Base-by-base conservation (phyloP, 805 yeast species). In the Kregervanrija delftensis region DNA sequence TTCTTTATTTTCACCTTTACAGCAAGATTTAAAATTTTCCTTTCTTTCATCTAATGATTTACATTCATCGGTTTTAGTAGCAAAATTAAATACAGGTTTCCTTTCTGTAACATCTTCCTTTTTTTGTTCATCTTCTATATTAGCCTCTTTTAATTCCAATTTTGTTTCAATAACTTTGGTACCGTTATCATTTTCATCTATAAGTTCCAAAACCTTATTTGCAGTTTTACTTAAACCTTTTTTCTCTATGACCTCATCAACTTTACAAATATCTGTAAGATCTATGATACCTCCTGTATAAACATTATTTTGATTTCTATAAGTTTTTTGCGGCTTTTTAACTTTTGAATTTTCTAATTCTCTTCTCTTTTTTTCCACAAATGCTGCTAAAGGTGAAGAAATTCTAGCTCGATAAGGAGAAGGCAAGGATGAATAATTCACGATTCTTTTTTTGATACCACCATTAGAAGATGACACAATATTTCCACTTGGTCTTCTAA, bases 311-410 rank as follows among this genome's bases (percentile, higher is more conserved):
- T 30, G 17, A 11, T 15, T 12, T 42, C 43, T 13, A 37, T 39
- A 1, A 16, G 13, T 14, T 37, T 36, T 41, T 33, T 31, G 12
- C 12, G 34, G 31, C 28, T 30, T n/a, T 15, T 45, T 39, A 15
- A 31, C 41, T 30, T n/a, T 28, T 11, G 17, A 14, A 22, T 35
- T 37, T 10, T 44, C 44, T 28, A 50, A 42, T 35, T 48, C 49
- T 13, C 40, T 45, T 37, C 50, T 47, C 35, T 47, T 50, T 31
- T 47, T 48, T 33, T 49, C 58, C n/a, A 54, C 43, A 40, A 49
- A 53, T 6, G 54, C 42, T 5, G 51, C 51, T 30, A 62, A 49
- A 5, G 67, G 65, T 3, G 67, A 58, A 8, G 55, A 50, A 3
- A 58, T 49, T 33, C 62, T 48, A 30, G 51, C 44, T 34, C 56